Conservation (phyloP, 495 filamentous ascomycete species). For the Podospora pseudocomata region DNA sequence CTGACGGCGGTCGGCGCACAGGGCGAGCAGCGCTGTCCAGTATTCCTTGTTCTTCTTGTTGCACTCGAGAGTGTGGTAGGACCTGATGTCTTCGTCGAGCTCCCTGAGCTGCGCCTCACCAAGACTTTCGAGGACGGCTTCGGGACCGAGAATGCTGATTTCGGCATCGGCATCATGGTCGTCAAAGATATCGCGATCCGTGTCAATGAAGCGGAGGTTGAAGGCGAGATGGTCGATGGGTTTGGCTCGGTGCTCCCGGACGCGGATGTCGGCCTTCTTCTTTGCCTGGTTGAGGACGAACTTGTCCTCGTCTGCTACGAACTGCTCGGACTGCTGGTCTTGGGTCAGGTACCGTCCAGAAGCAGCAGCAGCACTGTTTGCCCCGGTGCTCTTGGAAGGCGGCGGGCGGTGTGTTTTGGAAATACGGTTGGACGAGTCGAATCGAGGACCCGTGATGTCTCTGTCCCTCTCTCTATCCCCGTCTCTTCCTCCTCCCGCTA, state of each 20-base stretch:
- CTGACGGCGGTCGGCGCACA: constrained; percentile 74
- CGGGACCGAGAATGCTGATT: constrained; percentile 76
- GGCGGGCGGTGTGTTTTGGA: constrained; percentile 41
- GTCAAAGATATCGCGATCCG: constrained; percentile 71
- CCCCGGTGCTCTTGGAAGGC: constrained; percentile 23
- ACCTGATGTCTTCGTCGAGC: constrained; percentile 80
- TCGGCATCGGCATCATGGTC: constrained; percentile 72
- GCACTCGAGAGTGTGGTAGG: constrained; percentile 76
- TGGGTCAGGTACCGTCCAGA: constrained; percentile 41
- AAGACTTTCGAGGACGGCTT: constrained; percentile 75
- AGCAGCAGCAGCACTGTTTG: constrained; percentile 19
- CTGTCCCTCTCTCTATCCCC: constrained; percentile 29
- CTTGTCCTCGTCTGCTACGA: constrained; percentile 90
- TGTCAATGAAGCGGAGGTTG: constrained; percentile 81
- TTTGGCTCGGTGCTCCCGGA: constrained; percentile 88
- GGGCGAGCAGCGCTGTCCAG: constrained; percentile 86
- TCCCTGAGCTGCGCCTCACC: constrained; percentile 66
- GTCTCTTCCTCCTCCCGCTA: constrained; percentile 7
- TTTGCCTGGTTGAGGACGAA: constrained; percentile 97
- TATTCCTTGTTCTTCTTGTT: constrained; percentile 76
- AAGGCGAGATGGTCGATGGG: constrained; percentile 96
- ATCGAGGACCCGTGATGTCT: constrained; percentile 45
- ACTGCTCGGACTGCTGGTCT: constrained; percentile 74
- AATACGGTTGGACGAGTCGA: constrained; percentile 43
- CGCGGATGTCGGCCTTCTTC: constrained; percentile 94